Evolutionary conservation across 2,329 filamentous ascomycete genomes (phyloP), one percentile per base, ranked within the genome.

Genomic region (Dendryphion nanum): DNA sequence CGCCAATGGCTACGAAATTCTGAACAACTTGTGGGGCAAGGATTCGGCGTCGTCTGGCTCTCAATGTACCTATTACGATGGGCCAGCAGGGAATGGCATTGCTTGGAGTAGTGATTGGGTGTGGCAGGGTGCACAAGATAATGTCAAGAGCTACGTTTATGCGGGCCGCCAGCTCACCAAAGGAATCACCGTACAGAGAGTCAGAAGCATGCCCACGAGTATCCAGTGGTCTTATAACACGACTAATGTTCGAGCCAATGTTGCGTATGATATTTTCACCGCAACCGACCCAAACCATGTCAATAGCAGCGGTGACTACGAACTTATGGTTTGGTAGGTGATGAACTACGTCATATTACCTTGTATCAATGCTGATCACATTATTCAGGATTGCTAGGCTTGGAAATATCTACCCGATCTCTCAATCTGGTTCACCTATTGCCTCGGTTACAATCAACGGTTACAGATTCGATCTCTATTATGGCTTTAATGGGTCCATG

Each of bases 401-500:
- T 33, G 76, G 73, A 24, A 70, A 71, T 28, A 75, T 74, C 3
- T 75, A 75, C 13, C 75, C 76, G 19, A 77, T 81, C 67, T 76
- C 78, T 38, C 71, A 55, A 39, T 77, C 67, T 34, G 76, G 76
- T 35, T 64, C 63, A n/a, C 44, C 73, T 6, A 66, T 79, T 45
- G 75, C 71, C 4, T 76, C 67, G 1, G 66, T 72, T 14, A 75
- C 66, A 15, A 69, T 83, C 42, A 74, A 55, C 30, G 77, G 75
- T 23, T 54, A 64, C 28, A 58, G 47, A 3, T 83, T 74, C 70
- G 70, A 76, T 28, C 66, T 83, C 29, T 83, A 73, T 64, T 68
- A 66, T 38, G 80, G 81, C 17, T 63, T 59, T 15, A 82, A 83
- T 47, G 77, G 77, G 21, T 54, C 60, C 37, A 81, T 71, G 57